Evolutionary conservation across 306 rosid genomes (phyloP).

Genomic region (Prunus padus): DNA sequence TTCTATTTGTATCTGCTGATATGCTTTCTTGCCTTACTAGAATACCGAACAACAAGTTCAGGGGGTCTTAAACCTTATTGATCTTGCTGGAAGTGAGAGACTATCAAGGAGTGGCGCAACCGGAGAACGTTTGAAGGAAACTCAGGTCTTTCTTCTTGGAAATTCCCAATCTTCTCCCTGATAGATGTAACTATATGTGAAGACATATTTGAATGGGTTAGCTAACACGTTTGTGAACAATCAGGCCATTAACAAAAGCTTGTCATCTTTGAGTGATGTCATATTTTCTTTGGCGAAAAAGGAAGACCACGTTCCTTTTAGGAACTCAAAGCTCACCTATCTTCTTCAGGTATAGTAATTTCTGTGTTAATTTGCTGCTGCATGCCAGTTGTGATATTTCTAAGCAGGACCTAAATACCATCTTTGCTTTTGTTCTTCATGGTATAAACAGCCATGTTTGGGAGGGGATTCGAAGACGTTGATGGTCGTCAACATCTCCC

Average conservation of each 20-base stretch:
- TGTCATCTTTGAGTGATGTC: conserved; percentile 80
- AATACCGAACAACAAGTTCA: conserved; percentile 94
- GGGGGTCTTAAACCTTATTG: conserved; percentile 87
- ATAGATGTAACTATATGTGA: neutral
- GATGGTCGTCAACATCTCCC: conserved; percentile 90
- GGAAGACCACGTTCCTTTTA: conserved; percentile 89
- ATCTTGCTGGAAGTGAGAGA: conserved; percentile 96
- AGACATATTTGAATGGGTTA: neutral
- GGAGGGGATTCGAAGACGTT: conserved; percentile 94
- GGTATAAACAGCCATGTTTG: conserved; percentile 75
- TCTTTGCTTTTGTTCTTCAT: too few relatives aligned
- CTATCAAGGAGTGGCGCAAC: conserved; percentile 91
- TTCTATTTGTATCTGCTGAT: conserved; percentile 15
- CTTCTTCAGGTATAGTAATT: conserved; percentile 76
- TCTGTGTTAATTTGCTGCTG: neutral
- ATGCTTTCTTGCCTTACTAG: conserved; percentile 35
- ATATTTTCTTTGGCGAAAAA: conserved; percentile 90
- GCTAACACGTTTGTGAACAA: conserved; percentile 17
- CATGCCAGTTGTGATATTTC: too few relatives aligned
- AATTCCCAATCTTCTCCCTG: neutral
- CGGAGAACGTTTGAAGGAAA: conserved; percentile 94
- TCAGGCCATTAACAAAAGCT: conserved; percentile 94
- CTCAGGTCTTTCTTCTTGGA: conserved; percentile 61
- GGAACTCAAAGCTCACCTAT: conserved; percentile 89
- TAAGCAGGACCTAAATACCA: too few relatives aligned